Evolutionary conservation across 2,329 filamentous ascomycete genomes (phyloP).

Genomic region (Fusarium sp.): DNA sequence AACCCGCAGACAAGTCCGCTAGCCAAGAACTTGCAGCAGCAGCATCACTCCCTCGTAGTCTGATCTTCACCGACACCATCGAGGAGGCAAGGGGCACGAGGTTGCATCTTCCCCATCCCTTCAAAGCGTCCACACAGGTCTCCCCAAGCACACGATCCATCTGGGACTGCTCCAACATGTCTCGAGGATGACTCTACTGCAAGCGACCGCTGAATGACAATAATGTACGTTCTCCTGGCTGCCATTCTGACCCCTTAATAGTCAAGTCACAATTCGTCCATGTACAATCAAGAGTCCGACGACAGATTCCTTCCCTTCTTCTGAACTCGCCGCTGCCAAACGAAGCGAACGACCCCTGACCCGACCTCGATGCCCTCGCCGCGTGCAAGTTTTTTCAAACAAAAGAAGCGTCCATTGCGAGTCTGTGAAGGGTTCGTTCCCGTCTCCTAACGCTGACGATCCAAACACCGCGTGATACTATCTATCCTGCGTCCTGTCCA

Average conservation of each 20-base stretch:
- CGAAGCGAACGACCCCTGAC: not conserved
- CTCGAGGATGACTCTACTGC: not conserved
- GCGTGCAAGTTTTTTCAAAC: not conserved
- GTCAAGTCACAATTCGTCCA: not conserved
- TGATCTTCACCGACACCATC: not conserved
- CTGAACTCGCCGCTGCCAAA: not conserved
- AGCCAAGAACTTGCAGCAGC: not conserved
- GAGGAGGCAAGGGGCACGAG: not conserved
- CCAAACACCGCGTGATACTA: not conserved
- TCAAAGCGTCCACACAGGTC: not conserved
- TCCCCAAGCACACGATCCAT: not conserved
- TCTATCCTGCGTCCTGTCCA: not conserved
- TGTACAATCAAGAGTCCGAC: not conserved
- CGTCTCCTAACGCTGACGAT: not conserved
- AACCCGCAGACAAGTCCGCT: not conserved
- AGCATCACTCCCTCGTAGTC: not conserved
- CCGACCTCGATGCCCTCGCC: not conserved
- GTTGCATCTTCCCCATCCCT: not conserved
- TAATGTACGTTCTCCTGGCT: not conserved
- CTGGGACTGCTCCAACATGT: not conserved
- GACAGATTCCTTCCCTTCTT: not conserved
- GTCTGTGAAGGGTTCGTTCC: not conserved
- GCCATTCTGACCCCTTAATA: not conserved
- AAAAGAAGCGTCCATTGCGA: not conserved
- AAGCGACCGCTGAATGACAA: not conserved